Base-by-base conservation (phyloP, 2,329 filamentous ascomycete species). In the Fusarium lyarnte region DNA sequence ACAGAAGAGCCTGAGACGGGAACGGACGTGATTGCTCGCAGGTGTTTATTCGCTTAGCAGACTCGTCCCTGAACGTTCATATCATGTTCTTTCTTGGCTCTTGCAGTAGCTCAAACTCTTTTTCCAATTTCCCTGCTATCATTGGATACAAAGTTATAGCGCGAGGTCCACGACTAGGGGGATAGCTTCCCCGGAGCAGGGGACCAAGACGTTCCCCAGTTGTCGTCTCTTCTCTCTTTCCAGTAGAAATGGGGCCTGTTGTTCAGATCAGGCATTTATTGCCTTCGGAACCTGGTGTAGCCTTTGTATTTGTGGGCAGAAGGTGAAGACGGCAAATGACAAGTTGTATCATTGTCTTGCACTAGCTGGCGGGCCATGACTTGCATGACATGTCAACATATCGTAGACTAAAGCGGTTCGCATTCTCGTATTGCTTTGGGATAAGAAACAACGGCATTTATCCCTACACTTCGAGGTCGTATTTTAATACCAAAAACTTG, bases 231-330 rank as follows among this genome's bases (percentile, higher is more conserved):
- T 36, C 33, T 23, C 49, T 27, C 45, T n/a, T 3, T 2, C 7
- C 45, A 47, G 7, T n/a, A 17, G 27, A 12, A n/a, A 5, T n/a
- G 27, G 27, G 45, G 3, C 21, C 2, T 9, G 5, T 12, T 47
- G 3, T 27, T 9, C 7, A 47, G 7, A 31, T 47, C 45, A 47
- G 45, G 5, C 10, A 47, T 17, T 31, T n/a, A 14, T 47, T n/a
- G 27, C 13, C 2, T 12, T 14, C 4, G 21, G 3, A 16, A 12
- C 27, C 21, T 47, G 7, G n/a, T 12, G 6, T 3, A 10, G 21
- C 5, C 7, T 17, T 47, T 6, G 0, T 2, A 3, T n/a, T 31
- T 0, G 2, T 5, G 29, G 4, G 14, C 5, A 29, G 2, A 47
- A 46, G 8, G 13, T 4, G 21, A 46, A 21, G 1, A 8, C 25